phyloP scores from a whole-genome alignment of 1,284 basidiomycete genomes.

The Moesziomyces globuligerus region DNA sequence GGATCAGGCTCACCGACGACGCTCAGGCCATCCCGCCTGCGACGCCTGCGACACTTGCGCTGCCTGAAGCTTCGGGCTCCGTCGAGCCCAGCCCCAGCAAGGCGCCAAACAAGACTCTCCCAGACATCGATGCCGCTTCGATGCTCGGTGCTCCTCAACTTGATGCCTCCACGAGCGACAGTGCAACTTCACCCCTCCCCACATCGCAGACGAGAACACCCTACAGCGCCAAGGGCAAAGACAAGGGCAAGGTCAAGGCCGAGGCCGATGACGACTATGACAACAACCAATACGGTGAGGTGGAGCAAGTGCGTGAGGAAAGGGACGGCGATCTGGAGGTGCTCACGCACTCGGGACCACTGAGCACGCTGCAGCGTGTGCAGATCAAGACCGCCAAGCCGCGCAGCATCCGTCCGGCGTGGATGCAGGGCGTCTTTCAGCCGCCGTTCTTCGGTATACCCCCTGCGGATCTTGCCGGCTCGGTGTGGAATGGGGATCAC shows the following conservation, averaged over 20 bases:
- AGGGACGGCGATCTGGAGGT: slow-evolving; percentile 21
- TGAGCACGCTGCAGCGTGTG: slow-evolving; percentile 6
- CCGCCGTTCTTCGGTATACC: slow-evolving; percentile 30
- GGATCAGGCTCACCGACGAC: slow-evolving; percentile 12
- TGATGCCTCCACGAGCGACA: background rate
- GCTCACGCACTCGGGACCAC: slow-evolving; percentile 11
- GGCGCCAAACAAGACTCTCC: background rate
- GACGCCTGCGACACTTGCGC: background rate
- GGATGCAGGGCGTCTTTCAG: slow-evolving; percentile 26
- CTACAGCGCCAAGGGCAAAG: slow-evolving; percentile 15
- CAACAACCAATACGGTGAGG: background rate
- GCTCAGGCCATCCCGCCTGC: no score
- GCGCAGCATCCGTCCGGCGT: slow-evolving; percentile 21
- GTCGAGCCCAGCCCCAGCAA: background rate
- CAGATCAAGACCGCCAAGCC: slow-evolving; percentile 24
- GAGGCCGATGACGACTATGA: slow-evolving; percentile 11
- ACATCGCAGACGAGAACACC: background rate
- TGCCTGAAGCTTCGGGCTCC: background rate
- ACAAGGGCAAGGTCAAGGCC: slow-evolving; percentile 1
- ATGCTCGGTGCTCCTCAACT: background rate
- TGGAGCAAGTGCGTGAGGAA: background rate
- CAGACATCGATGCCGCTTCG: background rate
- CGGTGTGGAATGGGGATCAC: slow-evolving; percentile 5
- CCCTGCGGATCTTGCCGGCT: background rate
- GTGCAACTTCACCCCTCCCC: background rate